Evolutionary conservation across 2,329 filamentous ascomycete genomes (phyloP).

Genomic region (Pestalotiopsis sp.): DNA sequence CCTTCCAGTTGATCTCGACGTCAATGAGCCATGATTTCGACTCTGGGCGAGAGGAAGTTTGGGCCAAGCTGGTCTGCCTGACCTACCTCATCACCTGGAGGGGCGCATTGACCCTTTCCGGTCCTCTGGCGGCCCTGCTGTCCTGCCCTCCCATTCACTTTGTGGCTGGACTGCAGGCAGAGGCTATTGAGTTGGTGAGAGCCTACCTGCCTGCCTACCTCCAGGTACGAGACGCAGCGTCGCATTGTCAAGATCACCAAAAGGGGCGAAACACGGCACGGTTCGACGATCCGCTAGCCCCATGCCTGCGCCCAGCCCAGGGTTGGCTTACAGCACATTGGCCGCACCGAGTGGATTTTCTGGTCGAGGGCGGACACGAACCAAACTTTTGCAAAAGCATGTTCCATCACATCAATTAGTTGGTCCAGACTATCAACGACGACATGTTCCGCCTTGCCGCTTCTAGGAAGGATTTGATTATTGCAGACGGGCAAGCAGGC

Average conservation of each 20-base stretch:
- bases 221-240: conserved; percentile 1
- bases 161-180: neutral
- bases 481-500: neutral
- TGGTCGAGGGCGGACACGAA: neutral
- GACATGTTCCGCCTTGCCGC: neutral
- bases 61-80: neutral
- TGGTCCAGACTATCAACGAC: neutral
- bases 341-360: neutral
- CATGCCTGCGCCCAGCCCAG: neutral
- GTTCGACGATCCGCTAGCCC: conserved; percentile 9
- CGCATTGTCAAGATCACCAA: conserved; percentile 8
- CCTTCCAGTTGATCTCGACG: conserved; percentile 5
- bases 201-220: neutral
- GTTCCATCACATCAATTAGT: neutral
- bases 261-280: conserved; percentile 7
- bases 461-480: neutral
- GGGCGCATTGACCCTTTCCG: conserved; percentile 8
- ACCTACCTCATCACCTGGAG: neutral
- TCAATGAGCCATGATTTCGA: conserved; percentile 8
- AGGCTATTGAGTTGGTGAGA: neutral
- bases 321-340: neutral
- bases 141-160: neutral
- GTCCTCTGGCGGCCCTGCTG: neutral
- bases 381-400: neutral
- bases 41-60: conserved; percentile 6